phyloP scores from a whole-genome alignment of 257 asterid genomes.

The Gardenia jasminoides region DNA sequence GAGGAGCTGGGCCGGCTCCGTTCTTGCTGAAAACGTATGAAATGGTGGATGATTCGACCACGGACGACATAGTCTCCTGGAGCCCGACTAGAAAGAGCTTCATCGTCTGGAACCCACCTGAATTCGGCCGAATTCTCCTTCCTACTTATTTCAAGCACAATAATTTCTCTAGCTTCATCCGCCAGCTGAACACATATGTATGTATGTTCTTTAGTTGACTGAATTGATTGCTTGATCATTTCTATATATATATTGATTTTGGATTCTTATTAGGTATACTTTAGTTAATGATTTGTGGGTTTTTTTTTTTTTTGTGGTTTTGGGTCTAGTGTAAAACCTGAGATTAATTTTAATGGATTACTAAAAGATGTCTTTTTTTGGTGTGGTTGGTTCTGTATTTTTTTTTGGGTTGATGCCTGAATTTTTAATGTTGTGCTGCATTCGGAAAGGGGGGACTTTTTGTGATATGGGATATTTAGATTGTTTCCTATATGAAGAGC shows the following conservation, averaged over 20 bases:
- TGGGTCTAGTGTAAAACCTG: not conserved
- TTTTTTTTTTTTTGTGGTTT: too few species aligned
- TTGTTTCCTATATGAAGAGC: not conserved
- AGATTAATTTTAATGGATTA: not conserved
- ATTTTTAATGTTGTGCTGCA: not conserved
- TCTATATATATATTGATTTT: not conserved
- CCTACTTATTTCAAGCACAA: constrained; percentile 86
- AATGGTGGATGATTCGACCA: constrained; percentile 76
- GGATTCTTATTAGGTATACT: not conserved
- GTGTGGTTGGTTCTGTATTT: not conserved
- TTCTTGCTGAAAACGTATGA: constrained; percentile 78
- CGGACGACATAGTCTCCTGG: constrained; percentile 85
- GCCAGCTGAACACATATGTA: constrained; percentile 96
- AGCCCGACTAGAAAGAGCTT: constrained; percentile 61
- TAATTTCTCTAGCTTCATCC: constrained; percentile 90
- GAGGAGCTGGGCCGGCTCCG: constrained; percentile 88
- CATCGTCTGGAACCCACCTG: constrained; percentile 93
- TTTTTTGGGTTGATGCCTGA: not conserved
- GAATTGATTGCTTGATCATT: not conserved
- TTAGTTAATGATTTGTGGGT: not conserved
- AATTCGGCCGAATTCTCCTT: constrained; percentile 72
- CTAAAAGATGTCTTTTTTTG: not conserved
- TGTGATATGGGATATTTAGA: not conserved
- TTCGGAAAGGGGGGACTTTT: not conserved
- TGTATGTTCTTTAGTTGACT: constrained; percentile 13